phyloP scores from a whole-genome alignment of 768 basidiomycete genomes.

The Boletus bicolor region DNA sequence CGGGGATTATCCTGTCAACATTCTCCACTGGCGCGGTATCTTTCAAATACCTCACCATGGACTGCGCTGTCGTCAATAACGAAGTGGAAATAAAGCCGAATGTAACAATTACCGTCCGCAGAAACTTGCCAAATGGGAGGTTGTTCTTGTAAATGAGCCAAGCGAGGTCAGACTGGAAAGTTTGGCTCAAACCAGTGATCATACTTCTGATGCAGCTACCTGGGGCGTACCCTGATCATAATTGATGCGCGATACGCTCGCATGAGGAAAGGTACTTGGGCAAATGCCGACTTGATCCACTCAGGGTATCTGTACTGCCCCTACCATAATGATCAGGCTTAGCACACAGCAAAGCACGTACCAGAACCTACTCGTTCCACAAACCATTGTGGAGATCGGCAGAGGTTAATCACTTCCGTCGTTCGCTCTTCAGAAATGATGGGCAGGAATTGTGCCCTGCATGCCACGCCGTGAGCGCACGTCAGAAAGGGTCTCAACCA shows the following conservation, averaged over 20 bases:
- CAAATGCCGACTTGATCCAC: constrained; percentile 2
- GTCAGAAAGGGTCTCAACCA: constrained; percentile 1
- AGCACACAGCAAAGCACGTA: constrained; percentile 26
- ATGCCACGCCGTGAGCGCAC: constrained; percentile 8
- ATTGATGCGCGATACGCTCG: constrained; percentile 42
- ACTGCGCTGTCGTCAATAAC: neutral
- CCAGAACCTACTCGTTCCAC: constrained; percentile 20
- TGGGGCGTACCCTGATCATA: constrained; percentile 34
- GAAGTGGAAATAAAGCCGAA: neutral
- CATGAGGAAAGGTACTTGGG: neutral
- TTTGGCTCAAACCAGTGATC: neutral
- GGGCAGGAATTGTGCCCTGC: constrained; percentile 60
- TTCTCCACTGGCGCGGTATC: neutral
- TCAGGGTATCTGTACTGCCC: neutral
- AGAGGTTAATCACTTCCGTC: constrained; percentile 54
- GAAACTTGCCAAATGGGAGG: neutral
- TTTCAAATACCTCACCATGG: neutral
- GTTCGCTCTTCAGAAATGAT: constrained; percentile 47
- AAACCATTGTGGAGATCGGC: constrained; percentile 59
- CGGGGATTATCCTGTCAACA: constrained; percentile 1
- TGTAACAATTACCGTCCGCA: neutral
- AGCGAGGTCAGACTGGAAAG: neutral
- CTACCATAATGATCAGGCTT: neutral
- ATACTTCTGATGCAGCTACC: neutral
- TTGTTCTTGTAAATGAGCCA: constrained; percentile 1